Percentiles rank a stretch among this genome's conserved stretches.
These are phyloP conservation scores for Venturia effusa DNA, from an alignment of 2,329 filamentous ascomycete genomes.

Conservation along the genomic window DNA sequence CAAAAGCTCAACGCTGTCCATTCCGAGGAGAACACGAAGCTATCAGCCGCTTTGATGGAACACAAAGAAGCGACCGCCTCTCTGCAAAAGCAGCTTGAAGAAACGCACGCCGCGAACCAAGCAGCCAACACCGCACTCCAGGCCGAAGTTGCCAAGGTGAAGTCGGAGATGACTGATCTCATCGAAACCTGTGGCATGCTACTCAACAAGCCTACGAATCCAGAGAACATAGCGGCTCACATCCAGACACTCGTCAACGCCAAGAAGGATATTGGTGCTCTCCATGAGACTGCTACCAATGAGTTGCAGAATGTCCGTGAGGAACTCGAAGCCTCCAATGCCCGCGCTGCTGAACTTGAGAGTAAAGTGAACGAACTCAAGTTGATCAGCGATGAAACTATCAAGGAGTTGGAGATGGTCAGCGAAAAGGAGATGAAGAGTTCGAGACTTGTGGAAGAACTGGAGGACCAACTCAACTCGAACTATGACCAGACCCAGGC, in stretches of 20 bases:
- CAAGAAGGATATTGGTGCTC: slow-evolving; percentile 31
- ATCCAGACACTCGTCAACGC: slow-evolving; percentile 34
- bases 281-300: slow-evolving; percentile 31
- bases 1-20: slow-evolving; percentile 45
- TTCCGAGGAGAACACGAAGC: slow-evolving; percentile 22
- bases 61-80: slow-evolving; percentile 22
- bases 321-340: slow-evolving; percentile 31
- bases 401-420: slow-evolving; percentile 47
- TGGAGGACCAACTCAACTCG: slow-evolving; percentile 89
- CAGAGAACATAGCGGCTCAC: slow-evolving; percentile 29
- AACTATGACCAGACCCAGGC: slow-evolving; percentile 91
- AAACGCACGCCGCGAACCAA: slow-evolving; percentile 17
- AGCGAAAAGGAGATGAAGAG: slow-evolving; percentile 74
- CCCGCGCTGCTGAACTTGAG: slow-evolving; percentile 30
- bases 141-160: slow-evolving; percentile 48
- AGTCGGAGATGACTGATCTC: slow-evolving; percentile 48
- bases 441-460: slow-evolving; percentile 80
- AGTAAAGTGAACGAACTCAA: slow-evolving; percentile 35
- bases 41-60: slow-evolving; percentile 23
- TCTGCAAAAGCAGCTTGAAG: slow-evolving; percentile 22
- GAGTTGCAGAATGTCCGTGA: slow-evolving; percentile 31
- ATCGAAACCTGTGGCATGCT: slow-evolving; percentile 51
- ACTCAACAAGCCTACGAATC: slow-evolving; percentile 49
- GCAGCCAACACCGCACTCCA: slow-evolving; percentile 36
- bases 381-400: slow-evolving; percentile 40